A percentile compares a stretch with the other conserved stretches of the same genome.
Evolutionary conservation across 2,329 filamentous ascomycete genomes (phyloP).

Genomic region (Colletotrichum trifolii): DNA sequence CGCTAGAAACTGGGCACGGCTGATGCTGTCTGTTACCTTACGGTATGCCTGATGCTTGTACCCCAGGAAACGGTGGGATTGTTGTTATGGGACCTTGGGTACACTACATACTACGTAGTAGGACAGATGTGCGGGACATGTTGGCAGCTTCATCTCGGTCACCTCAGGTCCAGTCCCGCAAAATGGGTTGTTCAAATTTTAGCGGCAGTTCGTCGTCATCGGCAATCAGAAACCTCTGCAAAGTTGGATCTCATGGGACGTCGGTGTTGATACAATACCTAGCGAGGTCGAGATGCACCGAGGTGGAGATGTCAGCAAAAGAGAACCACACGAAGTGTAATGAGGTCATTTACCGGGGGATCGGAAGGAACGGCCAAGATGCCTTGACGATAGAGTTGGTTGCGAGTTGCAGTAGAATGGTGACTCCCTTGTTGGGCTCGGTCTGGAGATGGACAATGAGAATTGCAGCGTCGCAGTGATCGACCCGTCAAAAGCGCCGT

Average conservation of each 20-base stretch:
- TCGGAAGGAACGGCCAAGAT: constrained; percentile 22
- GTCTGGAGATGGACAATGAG: constrained; percentile 10
- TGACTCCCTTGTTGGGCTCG: neutral
- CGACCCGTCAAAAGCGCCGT: constrained; percentile 12
- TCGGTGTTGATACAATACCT: constrained; percentile 3
- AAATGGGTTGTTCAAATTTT: constrained; percentile 8
- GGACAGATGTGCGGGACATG: constrained; percentile 20
- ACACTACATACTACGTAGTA: neutral
- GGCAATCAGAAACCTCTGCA: constrained; percentile 11
- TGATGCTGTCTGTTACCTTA: neutral
- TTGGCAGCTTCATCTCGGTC: constrained; percentile 25
- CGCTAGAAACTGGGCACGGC: constrained; percentile 8
- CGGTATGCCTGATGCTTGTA: constrained; percentile 8
- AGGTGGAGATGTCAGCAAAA: constrained; percentile 2
- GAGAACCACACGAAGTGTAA: constrained; percentile 27
- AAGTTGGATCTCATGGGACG: constrained; percentile 16
- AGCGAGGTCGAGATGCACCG: neutral
- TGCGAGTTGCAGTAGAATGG: neutral
- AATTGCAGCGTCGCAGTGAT: constrained; percentile 23
- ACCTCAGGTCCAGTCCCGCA: constrained; percentile 1
- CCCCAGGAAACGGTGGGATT: constrained; percentile 20
- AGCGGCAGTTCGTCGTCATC: constrained; percentile 24
- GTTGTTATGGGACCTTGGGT: neutral
- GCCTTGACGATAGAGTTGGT: neutral
- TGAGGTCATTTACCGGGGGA: constrained; percentile 30